A percentile compares a stretch with the other conserved stretches of the same genome.
Conservation (phyloP, 164 flowering plant genomes). For the Amborella trichopoda region DNA sequence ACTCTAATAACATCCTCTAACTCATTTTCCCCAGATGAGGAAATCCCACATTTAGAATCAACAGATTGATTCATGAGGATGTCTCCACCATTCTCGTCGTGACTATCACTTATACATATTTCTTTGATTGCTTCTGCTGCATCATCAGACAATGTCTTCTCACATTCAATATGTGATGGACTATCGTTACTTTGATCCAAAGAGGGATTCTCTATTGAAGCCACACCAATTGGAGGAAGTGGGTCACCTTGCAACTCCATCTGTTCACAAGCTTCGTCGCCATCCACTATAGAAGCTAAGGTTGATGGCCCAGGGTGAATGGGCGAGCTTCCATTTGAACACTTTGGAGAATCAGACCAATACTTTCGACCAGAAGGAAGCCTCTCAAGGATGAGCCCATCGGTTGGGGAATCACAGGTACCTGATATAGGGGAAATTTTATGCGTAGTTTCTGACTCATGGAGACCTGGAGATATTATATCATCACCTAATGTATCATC, state of each 20-base stretch:
- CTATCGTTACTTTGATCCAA: constrained; percentile 14
- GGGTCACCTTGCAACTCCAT: no score
- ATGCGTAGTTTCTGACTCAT: constrained; percentile 20
- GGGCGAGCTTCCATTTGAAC: constrained; percentile 32
- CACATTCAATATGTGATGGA: constrained; percentile 1
- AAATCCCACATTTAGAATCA: neutral
- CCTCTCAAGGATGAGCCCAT: constrained; percentile 38
- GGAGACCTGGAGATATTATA: constrained; percentile 9
- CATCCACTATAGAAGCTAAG: constrained; percentile 15
- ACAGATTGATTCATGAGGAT: neutral
- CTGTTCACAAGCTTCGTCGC: no score
- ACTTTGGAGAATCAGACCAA: constrained; percentile 72
- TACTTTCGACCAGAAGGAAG: constrained; percentile 67
- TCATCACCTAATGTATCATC: constrained; percentile 17
- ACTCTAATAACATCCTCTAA: constrained; percentile 20
- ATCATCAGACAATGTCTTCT: constrained; percentile 4
- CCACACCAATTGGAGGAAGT: neutral
- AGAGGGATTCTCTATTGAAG: constrained; percentile 5
- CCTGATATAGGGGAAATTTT: constrained; percentile 17
- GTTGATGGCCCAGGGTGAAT: constrained; percentile 21
- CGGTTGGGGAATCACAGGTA: constrained; percentile 11
- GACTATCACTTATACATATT: neutral
- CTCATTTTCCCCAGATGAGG: constrained; percentile 5
- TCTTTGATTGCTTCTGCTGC: neutral
- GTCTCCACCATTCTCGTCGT: constrained; percentile 4